A percentile compares a stretch with the other conserved stretches of the same genome.
Conservation (phyloP, 805 yeast genomes). For the Yamadazyma laniorum region DNA sequence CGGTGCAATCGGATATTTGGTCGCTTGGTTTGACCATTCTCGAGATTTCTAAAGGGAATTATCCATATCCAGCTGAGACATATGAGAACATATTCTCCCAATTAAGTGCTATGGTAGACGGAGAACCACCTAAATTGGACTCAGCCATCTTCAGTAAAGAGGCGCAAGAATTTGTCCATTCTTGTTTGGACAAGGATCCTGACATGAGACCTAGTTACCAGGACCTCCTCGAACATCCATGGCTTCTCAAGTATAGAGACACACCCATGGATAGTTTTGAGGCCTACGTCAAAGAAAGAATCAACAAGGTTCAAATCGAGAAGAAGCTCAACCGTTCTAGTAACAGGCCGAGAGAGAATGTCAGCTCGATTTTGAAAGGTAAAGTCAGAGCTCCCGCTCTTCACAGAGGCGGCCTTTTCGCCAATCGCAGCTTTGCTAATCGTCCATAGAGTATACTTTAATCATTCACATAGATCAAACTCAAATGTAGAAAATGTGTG, state of each 20-base stretch:
- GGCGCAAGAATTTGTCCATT: slow-evolving; percentile 77
- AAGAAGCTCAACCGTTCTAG: slow-evolving; percentile 4
- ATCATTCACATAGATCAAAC: no score
- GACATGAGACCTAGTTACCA: slow-evolving; percentile 77
- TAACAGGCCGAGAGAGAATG: slow-evolving; percentile 31
- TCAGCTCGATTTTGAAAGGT: slow-evolving; percentile 36
- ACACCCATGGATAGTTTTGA: slow-evolving; percentile 25
- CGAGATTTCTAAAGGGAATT: slow-evolving; percentile 86
- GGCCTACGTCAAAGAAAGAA: slow-evolving; percentile 22
- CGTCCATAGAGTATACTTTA: slow-evolving; percentile 6
- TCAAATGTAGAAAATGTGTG: no score
- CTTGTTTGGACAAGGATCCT: slow-evolving; percentile 79
- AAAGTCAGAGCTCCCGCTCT: slow-evolving; percentile 44
- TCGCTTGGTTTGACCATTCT: slow-evolving; percentile 85
- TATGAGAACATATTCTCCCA: slow-evolving; percentile 88
- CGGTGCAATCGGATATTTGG: slow-evolving; percentile 96
- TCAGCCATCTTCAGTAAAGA: slow-evolving; percentile 59
- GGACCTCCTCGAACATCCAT: slow-evolving; percentile 73
- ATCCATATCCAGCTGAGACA: slow-evolving; percentile 97
- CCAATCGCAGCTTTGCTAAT: slow-evolving; percentile 7
- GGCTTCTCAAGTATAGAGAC: slow-evolving; percentile 59
- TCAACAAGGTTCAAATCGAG: slow-evolving; percentile 14
- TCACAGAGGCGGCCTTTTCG: slow-evolving; percentile 40
- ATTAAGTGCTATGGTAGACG: slow-evolving; percentile 94
- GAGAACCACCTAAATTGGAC: slow-evolving; percentile 86